Base-by-base conservation (phyloP, 371 early-diverging fungal species). In the Syncephalastrum sp. region DNA sequence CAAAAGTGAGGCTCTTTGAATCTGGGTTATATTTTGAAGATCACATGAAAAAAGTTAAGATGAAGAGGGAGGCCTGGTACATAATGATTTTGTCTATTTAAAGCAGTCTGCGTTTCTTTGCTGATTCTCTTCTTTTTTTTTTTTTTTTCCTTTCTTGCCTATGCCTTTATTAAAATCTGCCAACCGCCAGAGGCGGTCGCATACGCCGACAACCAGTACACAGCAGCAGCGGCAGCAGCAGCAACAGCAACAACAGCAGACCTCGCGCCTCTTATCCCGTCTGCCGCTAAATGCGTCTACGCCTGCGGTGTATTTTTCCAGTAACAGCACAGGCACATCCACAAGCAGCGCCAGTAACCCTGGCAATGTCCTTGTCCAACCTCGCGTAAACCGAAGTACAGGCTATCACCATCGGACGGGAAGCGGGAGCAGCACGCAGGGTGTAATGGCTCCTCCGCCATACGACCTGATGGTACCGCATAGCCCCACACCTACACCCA, bases 401-500 rank as follows among this genome's bases (percentile, higher is more conserved):
- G 60, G 50, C 14, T 60, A 60, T 47, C 19, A 24, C 33, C 19
- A 47, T 13, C 38, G 53, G 19, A 33, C 24, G 19, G 48, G 49
- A 16, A 52, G 52, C 45, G 46, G 52, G 15, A 46, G 29, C 47
- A 33, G 56, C 47, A 47, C 7, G 12, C 46, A 21, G 10, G 17
- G 53, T 19, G 19, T 19, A 42, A 43, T 43, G 24, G 38, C 56
- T 5, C 56, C 61, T n/a, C 61, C 61, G 25, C 61, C 56, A n/a
- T 54, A 56, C 51, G 53, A 49, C 48, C 13, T 42, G 23, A 48
- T 53, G 50, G 25, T 29, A 15, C 24, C 46, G 14, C 43, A 42
- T 5, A 54, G 61, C 19, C 68, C 73, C 5, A 47, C 51, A 0
- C 73, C 70, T 7, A 64, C 67, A 2, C 70, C 73, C 3, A 66